Evolutionary conservation across 768 basidiomycete species (phyloP), one percentile per base, ranked within the genome.

Genomic region (Pleurotus ostreatus): DNA sequence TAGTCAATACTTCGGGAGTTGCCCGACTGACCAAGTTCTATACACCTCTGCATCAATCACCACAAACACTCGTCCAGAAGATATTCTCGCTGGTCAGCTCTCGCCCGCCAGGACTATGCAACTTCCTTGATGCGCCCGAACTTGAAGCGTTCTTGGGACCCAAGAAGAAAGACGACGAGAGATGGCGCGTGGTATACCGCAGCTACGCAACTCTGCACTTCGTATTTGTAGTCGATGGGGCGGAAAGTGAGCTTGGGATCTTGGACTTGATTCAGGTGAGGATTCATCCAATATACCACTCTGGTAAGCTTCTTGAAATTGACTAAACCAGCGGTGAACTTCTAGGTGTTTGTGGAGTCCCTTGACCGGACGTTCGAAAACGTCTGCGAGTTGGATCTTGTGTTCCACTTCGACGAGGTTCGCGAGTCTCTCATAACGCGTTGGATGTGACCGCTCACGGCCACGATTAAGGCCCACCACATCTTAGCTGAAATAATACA

Each of bases 381-480:
- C 65, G 97, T 99, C 0, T 98, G 97, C 71, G 97, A 99, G 70
- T 77, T 99, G 45, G 97, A 99, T 70, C 80, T 99, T 11, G 95
- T 99, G 49, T 99, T 98, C 70, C 95, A 98, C 69, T 99, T 98
- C 65, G 97, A 98, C 69, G 94, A 98, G 79, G 95, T 92, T 62
- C 30, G 79, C 11, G 25, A 22, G 46, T 48, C 16, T 38, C 9
- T 61, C 30, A 49, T 8, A 34, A n/a, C 38, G 5, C 5, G 25
- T 16, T 44, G 37, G 5, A 18, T 13, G 18, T 44, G 43, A 45
- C 41, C 9, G 1, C 53, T 55, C 11, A 41, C 34, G n/a, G 4
- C 8, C 37, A 6, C 16, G 25, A 43, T 34, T 26, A 55, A 96
- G 94, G 95, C 90, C 3, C 95, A 98, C 65, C 90, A 96, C 62